A percentile compares a stretch with the other conserved stretches of the same genome.
Evolutionary conservation across 805 yeast genomes (phyloP).

Genomic region (Candida bentonensis): DNA sequence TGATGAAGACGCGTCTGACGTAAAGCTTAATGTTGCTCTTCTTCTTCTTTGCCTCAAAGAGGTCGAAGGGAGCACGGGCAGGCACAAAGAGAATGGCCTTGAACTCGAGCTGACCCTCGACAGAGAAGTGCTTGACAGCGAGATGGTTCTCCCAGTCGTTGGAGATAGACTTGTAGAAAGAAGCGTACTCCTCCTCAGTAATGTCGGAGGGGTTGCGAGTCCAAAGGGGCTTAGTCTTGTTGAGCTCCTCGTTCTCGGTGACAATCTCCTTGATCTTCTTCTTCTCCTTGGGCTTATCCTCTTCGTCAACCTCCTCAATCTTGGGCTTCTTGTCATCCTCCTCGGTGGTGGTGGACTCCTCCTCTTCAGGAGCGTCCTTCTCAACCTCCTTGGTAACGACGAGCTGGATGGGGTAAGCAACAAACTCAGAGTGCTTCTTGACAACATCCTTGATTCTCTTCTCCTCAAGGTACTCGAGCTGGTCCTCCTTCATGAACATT

Average conservation of each 20-base stretch:
- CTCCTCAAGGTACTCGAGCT: constrained; percentile 97
- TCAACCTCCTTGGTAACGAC: constrained; percentile 98
- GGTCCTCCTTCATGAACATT: constrained; percentile 96
- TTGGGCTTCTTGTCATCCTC: constrained; percentile 59
- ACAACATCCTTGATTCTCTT: constrained; percentile 98
- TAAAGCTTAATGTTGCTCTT: constrained; percentile 96
- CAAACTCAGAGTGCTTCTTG: constrained; percentile 98
- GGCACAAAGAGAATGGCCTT: constrained; percentile 96
- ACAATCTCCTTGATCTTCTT: constrained; percentile 88
- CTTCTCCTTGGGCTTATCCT: constrained; percentile 59
- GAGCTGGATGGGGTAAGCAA: constrained; percentile 96
- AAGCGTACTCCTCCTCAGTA: constrained; percentile 95
- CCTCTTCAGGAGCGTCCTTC: constrained; percentile 87
- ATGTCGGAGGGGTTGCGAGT: constrained; percentile 97
- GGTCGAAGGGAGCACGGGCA: constrained; percentile 97
- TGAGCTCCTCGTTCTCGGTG: constrained; percentile 93
- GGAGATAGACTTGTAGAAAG: constrained; percentile 97
- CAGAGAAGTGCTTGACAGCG: constrained; percentile 98
- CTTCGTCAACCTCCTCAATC: constrained; percentile 65
- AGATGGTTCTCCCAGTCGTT: constrained; percentile 99
- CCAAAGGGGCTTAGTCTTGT: constrained; percentile 99
- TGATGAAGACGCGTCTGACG: constrained; percentile 98
- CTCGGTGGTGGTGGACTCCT: constrained; percentile 39
- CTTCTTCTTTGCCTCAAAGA: constrained; percentile 98
- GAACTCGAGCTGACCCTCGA: constrained; percentile 99